These are phyloP conservation scores for Pichia inconspicua DNA, from an alignment of 1,139 yeast species.

Conservation along the genomic window DNA sequence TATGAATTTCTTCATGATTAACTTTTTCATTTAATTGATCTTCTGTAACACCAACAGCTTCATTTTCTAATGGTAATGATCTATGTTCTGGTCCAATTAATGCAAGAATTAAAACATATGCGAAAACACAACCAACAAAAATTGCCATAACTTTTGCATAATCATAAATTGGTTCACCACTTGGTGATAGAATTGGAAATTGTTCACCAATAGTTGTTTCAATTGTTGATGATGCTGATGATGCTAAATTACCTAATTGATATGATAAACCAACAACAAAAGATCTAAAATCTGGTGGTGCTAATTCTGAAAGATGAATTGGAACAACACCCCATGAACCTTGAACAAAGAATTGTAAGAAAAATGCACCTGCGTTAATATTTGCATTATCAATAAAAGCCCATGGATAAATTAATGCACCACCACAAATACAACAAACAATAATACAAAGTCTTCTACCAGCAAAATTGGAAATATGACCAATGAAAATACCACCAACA, in stretches of 20 bases:
- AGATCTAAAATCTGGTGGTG: slow-evolving; percentile 71
- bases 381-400: slow-evolving; percentile 50
- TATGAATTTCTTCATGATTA: slow-evolving; percentile 10
- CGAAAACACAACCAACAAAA: slow-evolving; percentile 73
- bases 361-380: slow-evolving; percentile 71
- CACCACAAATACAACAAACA: slow-evolving; percentile 59
- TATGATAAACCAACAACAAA: slow-evolving; percentile 70
- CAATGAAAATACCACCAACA: slow-evolving; percentile 54
- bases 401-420: slow-evolving; percentile 58
- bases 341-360: slow-evolving; percentile 73
- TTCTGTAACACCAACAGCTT: slow-evolving; percentile 15
- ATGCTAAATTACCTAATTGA: slow-evolving; percentile 77
- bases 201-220: slow-evolving; percentile 66
- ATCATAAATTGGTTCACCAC: slow-evolving; percentile 34
- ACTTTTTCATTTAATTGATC: slow-evolving; percentile 13
- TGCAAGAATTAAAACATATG: slow-evolving; percentile 46
- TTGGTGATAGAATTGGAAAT: slow-evolving; percentile 42
- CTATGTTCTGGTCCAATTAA: slow-evolving; percentile 72
- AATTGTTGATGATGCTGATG: slow-evolving; percentile 78
- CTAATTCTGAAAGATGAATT: slow-evolving; percentile 64
- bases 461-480: slow-evolving; percentile 50
- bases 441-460: slow-evolving; percentile 57
- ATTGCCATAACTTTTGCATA: slow-evolving; percentile 73
- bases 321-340: slow-evolving; percentile 90
- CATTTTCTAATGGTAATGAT: slow-evolving; percentile 19